Evolutionary conservation across 371 early-diverging fungal species (phyloP).

Genomic region (Coemansia sp.): DNA sequence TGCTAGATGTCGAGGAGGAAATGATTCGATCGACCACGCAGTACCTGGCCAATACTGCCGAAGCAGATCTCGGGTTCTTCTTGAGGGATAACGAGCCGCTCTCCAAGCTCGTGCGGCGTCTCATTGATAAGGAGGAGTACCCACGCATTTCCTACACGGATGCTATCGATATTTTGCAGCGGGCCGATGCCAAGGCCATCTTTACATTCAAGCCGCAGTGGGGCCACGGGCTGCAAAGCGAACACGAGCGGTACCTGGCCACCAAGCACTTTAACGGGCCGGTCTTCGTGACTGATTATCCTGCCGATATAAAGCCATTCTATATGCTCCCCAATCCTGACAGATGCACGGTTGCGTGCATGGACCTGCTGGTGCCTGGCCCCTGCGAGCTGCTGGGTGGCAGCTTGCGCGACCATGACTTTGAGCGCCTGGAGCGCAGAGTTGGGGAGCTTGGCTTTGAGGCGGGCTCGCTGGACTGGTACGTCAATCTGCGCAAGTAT

Average conservation of each 20-base stretch:
- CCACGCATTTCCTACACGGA: conserved; percentile 79
- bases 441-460: conserved; percentile 62
- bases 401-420: conserved; percentile 79
- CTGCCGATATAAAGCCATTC: conserved; percentile 80
- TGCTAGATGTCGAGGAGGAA: conserved; percentile 56
- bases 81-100: conserved; percentile 38
- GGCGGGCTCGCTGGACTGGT: conserved; percentile 79
- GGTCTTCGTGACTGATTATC: conserved; percentile 92
- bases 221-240: conserved; percentile 80
- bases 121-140: conserved; percentile 61
- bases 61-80: conserved; percentile 38
- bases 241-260: conserved; percentile 86
- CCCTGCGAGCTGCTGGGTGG: conserved; percentile 92
- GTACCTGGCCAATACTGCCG: conserved; percentile 27
- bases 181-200: conserved; percentile 45
- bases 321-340: conserved; percentile 80
- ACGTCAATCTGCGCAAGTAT: conserved; percentile 80
- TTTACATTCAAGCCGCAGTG: conserved; percentile 72
- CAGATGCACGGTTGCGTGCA: conserved; percentile 75
- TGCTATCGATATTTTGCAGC: conserved; percentile 71
- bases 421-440: conserved; percentile 57
- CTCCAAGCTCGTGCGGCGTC: conserved; percentile 58
- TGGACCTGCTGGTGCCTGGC: conserved; percentile 86
- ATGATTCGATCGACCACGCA: conserved; percentile 46
- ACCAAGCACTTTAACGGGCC: conserved; percentile 68